Base-by-base conservation (phyloP, 352 stramenopile genomes). In the Pythium biforme region DNA sequence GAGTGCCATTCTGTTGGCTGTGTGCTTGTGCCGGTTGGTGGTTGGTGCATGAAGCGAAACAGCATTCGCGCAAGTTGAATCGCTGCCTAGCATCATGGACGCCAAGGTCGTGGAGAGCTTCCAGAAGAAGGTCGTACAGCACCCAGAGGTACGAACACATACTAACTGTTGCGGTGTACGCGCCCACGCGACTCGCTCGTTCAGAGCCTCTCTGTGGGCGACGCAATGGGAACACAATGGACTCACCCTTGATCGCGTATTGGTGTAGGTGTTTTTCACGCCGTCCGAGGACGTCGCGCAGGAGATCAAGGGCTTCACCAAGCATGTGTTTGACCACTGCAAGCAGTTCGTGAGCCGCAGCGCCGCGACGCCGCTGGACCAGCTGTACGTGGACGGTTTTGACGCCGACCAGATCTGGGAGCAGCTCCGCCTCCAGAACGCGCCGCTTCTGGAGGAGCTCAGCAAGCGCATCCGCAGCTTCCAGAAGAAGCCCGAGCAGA, bases 321-420 rank as follows among this genome's bases (percentile, higher is more conserved):
- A 94, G 80, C 76, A 92, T 74, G 73, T 84, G 22, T 94, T 90
- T 59, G 82, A 94, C 69, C 73, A 79, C 66, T 83, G 81, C 56
- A 83, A 74, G 26, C 74, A 86, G 58, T 90, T 85, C 56, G 66
- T 77, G 55, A 83, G 73, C 55, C 77, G 75, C 61, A 70, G 53
- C 12, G 59, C 64, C 2, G 66, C 69, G 27, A 79, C 76, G 15
- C 69, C 83, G 25, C 70, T 94, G 63, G 81, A 89, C 33, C 74
- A 92, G 67, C 68, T 94, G 6, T 94, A 92, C 46, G 70, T 94
- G 55, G 83, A 92, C 34, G 85, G 79, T 57, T 94, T 94, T 49
- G 81, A 94, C 46, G 80, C 81, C 12, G 83, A 94, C 62, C 85
- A 92, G 70, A 81, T 94, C 45, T 94, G 85, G 85, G 85, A 92